A percentile compares a stretch with the other conserved stretches of the same genome.
Conservation (phyloP, 805 yeast genomes). For the Lipomyces mesembrius region DNA sequence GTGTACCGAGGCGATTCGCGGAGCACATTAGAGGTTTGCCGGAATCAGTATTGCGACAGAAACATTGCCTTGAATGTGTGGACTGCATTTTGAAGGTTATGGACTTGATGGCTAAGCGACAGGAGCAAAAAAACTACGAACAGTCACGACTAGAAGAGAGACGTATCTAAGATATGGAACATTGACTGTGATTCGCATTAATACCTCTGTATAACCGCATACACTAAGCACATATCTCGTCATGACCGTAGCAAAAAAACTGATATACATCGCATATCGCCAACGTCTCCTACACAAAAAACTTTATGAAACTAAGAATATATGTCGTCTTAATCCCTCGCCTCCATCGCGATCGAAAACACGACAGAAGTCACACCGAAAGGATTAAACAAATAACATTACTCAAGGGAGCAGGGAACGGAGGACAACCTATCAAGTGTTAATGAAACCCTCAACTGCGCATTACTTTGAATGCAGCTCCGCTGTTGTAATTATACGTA, state of each 20-base stretch:
- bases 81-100: background rate
- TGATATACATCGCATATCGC: background rate
- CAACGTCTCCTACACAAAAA: background rate
- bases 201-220: background rate
- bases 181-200: background rate
- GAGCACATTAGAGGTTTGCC: background rate
- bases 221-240: background rate
- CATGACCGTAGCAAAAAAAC: background rate
- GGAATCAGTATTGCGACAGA: background rate
- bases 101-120: background rate
- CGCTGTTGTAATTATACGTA: slow-evolving; percentile 36
- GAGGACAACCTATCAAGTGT: slow-evolving; percentile 34
- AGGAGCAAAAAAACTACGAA: background rate
- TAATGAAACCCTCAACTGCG: slow-evolving; percentile 38
- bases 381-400: slow-evolving; percentile 23
- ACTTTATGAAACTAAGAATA: slow-evolving; percentile 4
- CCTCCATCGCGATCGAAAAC: slow-evolving; percentile 19
- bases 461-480: slow-evolving; percentile 35
- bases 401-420: slow-evolving; percentile 40
- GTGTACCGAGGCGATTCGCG: background rate
- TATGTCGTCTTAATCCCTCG: slow-evolving; percentile 33
- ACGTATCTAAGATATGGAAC: background rate
- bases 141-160: background rate
- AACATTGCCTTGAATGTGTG: background rate
- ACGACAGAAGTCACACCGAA: slow-evolving; percentile 33